These are phyloP conservation scores for Leccinum longicurvipes DNA, from an alignment of 768 basidiomycete genomes.

Conservation along the genomic window DNA sequence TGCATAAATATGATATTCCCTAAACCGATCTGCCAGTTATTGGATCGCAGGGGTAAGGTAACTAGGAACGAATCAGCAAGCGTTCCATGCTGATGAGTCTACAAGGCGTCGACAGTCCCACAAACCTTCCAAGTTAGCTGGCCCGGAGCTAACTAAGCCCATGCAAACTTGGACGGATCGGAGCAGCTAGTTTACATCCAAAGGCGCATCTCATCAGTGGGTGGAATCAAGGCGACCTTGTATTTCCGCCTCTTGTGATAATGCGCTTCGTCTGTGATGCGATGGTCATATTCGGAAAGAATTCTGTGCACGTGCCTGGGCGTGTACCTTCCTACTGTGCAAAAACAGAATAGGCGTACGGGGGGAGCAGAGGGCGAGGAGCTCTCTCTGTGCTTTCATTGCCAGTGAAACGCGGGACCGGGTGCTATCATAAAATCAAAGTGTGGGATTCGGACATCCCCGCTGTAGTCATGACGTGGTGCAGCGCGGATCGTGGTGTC, in stretches of 20 bases:
- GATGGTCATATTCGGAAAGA: not conserved
- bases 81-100: not conserved
- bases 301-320: slow-evolving; percentile 1
- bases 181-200: not conserved
- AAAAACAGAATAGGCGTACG: not conserved
- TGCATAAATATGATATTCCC: not conserved
- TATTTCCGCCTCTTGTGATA: slow-evolving; percentile 4
- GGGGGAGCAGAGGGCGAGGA: not conserved
- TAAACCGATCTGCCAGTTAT: not conserved
- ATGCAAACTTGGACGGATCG: not conserved
- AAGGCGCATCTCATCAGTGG: not conserved
- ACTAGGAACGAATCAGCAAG: not conserved
- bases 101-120: not conserved
- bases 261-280: not conserved
- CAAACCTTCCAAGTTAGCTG: not conserved
- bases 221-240: slow-evolving; percentile 5
- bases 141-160: not conserved
- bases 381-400: not conserved
- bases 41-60: slow-evolving; percentile 1
- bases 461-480: slow-evolving; percentile 9
- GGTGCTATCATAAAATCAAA: not conserved
- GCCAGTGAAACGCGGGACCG: not conserved
- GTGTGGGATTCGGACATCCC: not conserved
- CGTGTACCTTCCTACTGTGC: not conserved
- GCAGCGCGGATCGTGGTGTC: slow-evolving; percentile 2